Evolutionary conservation across 2,329 filamentous ascomycete genomes (phyloP).

Genomic region (Alternaria angustiovoidea): DNA sequence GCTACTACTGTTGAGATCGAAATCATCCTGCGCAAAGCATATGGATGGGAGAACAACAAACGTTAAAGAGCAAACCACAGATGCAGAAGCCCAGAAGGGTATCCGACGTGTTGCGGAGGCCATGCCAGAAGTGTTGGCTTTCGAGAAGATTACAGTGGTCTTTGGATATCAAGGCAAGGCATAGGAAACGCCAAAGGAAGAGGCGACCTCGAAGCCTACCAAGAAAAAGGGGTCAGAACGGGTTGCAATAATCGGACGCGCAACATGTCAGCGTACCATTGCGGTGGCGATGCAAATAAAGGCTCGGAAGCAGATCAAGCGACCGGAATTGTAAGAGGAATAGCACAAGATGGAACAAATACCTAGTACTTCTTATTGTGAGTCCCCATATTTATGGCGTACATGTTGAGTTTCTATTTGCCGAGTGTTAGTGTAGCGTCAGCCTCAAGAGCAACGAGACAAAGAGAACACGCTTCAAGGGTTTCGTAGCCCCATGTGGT

Average conservation of each 20-base stretch:
- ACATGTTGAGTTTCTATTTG: constrained; percentile 13
- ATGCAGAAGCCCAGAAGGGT: neutral
- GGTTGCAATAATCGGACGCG: neutral
- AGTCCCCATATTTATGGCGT: constrained; percentile 16
- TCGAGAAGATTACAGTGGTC: neutral
- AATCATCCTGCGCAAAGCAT: constrained; percentile 20
- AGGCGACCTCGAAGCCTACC: neutral
- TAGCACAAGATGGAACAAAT: constrained; percentile 11
- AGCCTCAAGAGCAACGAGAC: constrained; percentile 10
- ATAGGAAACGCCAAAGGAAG: neutral
- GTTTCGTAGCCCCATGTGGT: neutral
- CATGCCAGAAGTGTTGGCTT: constrained; percentile 1
- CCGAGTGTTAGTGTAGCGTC: neutral
- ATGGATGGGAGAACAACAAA: neutral
- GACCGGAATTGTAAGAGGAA: constrained; percentile 10
- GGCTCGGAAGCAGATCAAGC: constrained; percentile 1
- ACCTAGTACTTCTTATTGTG: constrained; percentile 3
- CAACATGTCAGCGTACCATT: neutral
- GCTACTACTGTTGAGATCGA: neutral
- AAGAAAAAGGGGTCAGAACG: constrained; percentile 7
- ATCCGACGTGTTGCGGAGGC: neutral
- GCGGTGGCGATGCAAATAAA: constrained; percentile 16
- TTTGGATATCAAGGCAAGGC: neutral
- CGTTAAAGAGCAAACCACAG: neutral
- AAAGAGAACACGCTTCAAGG: constrained; percentile 9